Percentiles rank a stretch among this genome's conserved stretches.
phyloP scores from a whole-genome alignment of 2,329 filamentous ascomycete genomes.

The Aureobasidium namibiae region DNA sequence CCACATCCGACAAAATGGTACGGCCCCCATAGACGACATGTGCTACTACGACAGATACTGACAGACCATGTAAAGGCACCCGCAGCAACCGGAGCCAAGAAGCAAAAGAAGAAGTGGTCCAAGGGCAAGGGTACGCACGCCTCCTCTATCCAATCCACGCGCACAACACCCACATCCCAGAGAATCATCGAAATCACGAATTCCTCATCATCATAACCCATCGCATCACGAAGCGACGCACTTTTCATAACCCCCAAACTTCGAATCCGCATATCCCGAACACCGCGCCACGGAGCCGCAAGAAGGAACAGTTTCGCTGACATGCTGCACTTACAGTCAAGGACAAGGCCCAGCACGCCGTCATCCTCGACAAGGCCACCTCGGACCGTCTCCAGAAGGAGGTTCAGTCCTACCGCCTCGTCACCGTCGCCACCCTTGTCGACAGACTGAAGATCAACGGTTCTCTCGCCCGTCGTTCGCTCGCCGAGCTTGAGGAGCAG shows the following conservation, averaged over 20 bases:
- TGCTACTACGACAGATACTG: background rate
- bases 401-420: conserved; percentile 99
- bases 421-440: conserved; percentile 97
- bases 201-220: conserved; percentile 7
- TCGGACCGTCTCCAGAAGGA: conserved; percentile 99
- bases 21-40: conserved; percentile 14
- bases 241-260: background rate
- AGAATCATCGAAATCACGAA: background rate
- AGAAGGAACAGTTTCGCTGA: conserved; percentile 15
- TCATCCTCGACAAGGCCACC: conserved; percentile 96
- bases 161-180: background rate
- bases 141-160: conserved; percentile 11
- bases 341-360: conserved; percentile 99
- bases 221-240: background rate
- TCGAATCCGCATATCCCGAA: conserved; percentile 11
- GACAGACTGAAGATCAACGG: conserved; percentile 99
- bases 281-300: background rate
- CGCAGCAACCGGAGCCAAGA: conserved; percentile 61
- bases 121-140: conserved; percentile 39
- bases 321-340: conserved; percentile 62
- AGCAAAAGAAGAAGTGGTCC: conserved; percentile 77
- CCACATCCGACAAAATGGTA: conserved; percentile 36
- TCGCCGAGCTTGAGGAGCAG: conserved; percentile 93
- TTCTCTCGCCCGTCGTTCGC: conserved; percentile 81
- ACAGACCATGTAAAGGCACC: conserved; percentile 32